These are phyloP conservation scores for Sclerotinia nivalis DNA, from an alignment of 2,329 filamentous ascomycete genomes.

Conservation along the genomic window DNA sequence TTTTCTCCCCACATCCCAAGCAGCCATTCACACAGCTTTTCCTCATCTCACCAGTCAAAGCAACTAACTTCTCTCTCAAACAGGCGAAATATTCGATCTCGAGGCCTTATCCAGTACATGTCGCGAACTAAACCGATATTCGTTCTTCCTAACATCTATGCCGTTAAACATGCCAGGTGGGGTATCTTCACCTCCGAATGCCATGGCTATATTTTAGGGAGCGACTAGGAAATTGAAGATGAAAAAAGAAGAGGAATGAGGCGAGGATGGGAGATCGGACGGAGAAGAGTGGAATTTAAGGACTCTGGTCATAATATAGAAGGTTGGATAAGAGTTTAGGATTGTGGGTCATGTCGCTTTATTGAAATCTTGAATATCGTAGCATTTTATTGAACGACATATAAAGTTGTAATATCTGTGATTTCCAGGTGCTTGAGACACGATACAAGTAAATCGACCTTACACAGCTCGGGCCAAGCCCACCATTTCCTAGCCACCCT, in stretches of 20 bases:
- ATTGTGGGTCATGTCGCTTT: background rate
- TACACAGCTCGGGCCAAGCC: background rate
- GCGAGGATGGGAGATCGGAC: background rate
- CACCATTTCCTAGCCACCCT: background rate
- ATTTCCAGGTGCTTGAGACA: background rate
- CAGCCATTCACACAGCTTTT: too few relatives aligned
- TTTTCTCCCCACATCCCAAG: too few relatives aligned
- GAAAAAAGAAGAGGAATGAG: background rate
- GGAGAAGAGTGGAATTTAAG: too few relatives aligned
- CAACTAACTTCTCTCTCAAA: background rate
- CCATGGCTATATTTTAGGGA: slow-evolving; percentile 34
- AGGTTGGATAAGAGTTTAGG: background rate
- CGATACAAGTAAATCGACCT: background rate
- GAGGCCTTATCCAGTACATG: slow-evolving; percentile 47
- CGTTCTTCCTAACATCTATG: slow-evolving; percentile 61
- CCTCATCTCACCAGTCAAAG: background rate
- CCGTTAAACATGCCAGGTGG: slow-evolving; percentile 51
- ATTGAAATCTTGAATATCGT: background rate
- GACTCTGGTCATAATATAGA: too few relatives aligned
- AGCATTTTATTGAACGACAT: background rate
- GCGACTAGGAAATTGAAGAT: background rate
- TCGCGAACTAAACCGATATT: slow-evolving; percentile 53
- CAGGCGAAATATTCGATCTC: slow-evolving; percentile 43
- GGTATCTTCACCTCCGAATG: slow-evolving; percentile 35
- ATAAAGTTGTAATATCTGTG: background rate